Evolutionary conservation across 495 filamentous ascomycete genomes (phyloP), one percentile per base, ranked within the genome.

Genomic region (Neurospora tetrasperma): DNA sequence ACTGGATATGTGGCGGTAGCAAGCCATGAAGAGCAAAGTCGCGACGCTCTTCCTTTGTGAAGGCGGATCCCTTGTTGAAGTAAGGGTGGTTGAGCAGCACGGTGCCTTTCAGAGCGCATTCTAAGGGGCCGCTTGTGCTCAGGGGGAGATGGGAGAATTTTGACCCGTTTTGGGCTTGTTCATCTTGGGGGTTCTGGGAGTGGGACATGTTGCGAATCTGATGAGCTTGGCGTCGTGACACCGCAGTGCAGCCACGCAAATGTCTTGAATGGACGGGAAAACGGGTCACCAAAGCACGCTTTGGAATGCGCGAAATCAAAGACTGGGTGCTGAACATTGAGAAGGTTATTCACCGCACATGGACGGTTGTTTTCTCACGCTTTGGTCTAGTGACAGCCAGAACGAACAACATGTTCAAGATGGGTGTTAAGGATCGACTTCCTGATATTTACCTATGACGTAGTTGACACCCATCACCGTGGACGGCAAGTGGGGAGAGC

Each of bases 11-110:
- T 11, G 85, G 85, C 0, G 94, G 94, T 3, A 97, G 82, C 20
- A 94, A 80, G 5, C 93, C 92, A 27, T 90, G 84, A 2, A 96
- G 85, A 16, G 86, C 85, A 81, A 97, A 96, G 5, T 85, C 82
- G 18, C 83, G 79, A 5, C 94, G 86, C 74, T 97, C 94, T 42
- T 91, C 79, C 0, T 81, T 73, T 0, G 93, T 85, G 76, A 94
- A 94, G 1, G 89, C 93, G 0, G 92, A 92, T 16, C 93, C 94
- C 81, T 94, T 96, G 83, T 96, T 96, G 83, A 92, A 92, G 74
- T 89, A 90, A 0, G 91, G 87, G 12, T 88, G 87, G 68, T 88
- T 86, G 31, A 96, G 84, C 4, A 96, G 83, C 5, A 88, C 85
- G 39, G 83, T 80, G 10, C 93, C 91, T 8, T 76, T 82, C 70